phyloP scores from a whole-genome alignment of 805 yeast species.

The Yarrowia sp. region DNA sequence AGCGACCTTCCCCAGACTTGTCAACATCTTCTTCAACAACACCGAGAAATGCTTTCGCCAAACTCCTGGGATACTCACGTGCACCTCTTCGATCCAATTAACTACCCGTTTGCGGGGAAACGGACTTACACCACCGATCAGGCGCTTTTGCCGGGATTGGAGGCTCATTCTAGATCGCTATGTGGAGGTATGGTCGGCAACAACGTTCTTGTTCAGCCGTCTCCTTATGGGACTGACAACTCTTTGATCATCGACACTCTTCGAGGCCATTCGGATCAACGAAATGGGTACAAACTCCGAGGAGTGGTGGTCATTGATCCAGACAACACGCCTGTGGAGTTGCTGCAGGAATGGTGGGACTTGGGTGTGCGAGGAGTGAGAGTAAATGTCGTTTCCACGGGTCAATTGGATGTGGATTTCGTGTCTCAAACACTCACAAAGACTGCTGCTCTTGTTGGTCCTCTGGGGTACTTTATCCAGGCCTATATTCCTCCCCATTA shows the following conservation, averaged over 20 bases:
- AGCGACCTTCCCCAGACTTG: constrained; percentile 5
- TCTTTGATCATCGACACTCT: constrained; percentile 26
- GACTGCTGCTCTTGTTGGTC: constrained; percentile 16
- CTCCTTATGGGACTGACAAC: constrained; percentile 37
- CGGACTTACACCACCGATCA: constrained; percentile 20
- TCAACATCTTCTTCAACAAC: background rate
- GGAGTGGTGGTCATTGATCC: constrained; percentile 37
- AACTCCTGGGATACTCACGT: constrained; percentile 37
- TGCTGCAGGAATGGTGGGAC: constrained; percentile 28
- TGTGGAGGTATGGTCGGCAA: constrained; percentile 28
- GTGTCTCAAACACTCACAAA: constrained; percentile 5
- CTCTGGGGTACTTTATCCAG: constrained; percentile 36
- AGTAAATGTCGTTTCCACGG: constrained; percentile 35
- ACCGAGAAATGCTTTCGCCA: constrained; percentile 26
- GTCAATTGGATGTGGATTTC: constrained; percentile 6
- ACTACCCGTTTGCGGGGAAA: constrained; percentile 28
- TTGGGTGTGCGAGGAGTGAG: constrained; percentile 30
- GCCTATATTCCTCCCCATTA: constrained; percentile 31
- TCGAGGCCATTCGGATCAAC: constrained; percentile 4
- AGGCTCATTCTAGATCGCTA: constrained; percentile 17
- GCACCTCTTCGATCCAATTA: constrained; percentile 26
- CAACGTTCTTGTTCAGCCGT: constrained; percentile 30
- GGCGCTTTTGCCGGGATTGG: constrained; percentile 13
- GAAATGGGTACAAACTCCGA: constrained; percentile 8
- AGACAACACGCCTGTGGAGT: background rate